Percentiles rank a stretch among this genome's conserved stretches.
phyloP scores from a whole-genome alignment of 345 rosid species.

The Aquilaria sinensis region DNA sequence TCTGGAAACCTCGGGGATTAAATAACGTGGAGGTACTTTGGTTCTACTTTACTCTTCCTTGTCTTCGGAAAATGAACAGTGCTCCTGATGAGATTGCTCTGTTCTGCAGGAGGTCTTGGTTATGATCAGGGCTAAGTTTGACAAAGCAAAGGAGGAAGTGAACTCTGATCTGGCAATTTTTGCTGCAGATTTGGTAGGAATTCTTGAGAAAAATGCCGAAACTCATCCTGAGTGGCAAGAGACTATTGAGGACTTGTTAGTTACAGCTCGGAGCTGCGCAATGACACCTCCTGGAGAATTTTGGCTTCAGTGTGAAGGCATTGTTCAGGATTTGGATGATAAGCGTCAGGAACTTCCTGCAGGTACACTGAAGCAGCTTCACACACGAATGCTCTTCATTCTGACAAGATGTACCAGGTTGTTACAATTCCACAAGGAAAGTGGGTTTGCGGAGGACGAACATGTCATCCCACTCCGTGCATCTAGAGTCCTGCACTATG shows the following conservation, averaged over 20 bases:
- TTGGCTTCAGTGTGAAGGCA: constrained; percentile 99
- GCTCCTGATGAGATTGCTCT: constrained; percentile 19
- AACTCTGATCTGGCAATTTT: constrained; percentile 94
- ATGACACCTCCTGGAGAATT: constrained; percentile 92
- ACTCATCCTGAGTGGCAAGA: constrained; percentile 95
- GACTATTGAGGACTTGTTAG: constrained; percentile 89
- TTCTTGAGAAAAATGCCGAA: constrained; percentile 95
- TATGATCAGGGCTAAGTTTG: constrained; percentile 85
- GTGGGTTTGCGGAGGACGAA: constrained; percentile 78
- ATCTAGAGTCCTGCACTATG: constrained; percentile 67
- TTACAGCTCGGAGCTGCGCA: constrained; percentile 96
- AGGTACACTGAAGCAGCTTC: constrained; percentile 87
- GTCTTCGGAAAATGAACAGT: constrained; percentile 7
- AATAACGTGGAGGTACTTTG: constrained; percentile 78
- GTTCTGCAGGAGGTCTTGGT: constrained; percentile 70
- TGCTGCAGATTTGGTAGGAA: constrained; percentile 97
- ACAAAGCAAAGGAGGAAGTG: constrained; percentile 98
- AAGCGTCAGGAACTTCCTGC: constrained; percentile 96
- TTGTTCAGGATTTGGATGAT: constrained; percentile 98
- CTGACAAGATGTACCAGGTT: constrained; percentile 96
- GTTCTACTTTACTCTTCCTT: constrained; percentile 4
- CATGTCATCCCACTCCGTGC: constrained; percentile 69
- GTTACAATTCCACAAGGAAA: constrained; percentile 99
- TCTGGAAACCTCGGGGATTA: constrained; percentile 87
- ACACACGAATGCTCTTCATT: constrained; percentile 96